Conservation (phyloP, 371 early-diverging fungal genomes). For the Parasitella parasitica region DNA sequence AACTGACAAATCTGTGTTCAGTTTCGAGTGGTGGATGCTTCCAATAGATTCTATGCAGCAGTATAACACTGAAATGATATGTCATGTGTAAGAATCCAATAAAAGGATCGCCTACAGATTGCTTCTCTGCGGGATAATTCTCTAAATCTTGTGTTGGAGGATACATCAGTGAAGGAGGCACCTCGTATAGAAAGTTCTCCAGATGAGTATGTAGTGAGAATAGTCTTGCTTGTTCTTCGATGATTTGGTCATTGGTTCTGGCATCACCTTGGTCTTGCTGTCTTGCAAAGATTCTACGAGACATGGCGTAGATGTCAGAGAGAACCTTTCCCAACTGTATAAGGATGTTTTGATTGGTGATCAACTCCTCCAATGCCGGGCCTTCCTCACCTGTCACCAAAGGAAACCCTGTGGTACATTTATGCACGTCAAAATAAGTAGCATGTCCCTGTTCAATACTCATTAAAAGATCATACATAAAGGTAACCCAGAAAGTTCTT, state of each 20-base stretch:
- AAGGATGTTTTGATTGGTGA: slow-evolving; percentile 38
- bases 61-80: slow-evolving; percentile 76
- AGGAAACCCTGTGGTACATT: slow-evolving; percentile 45
- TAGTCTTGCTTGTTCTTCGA: slow-evolving; percentile 42
- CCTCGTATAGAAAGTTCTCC: slow-evolving; percentile 47
- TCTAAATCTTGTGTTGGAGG: slow-evolving; percentile 32
- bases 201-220: slow-evolving; percentile 46
- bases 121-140: slow-evolving; percentile 42
- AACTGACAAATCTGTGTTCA: slow-evolving; percentile 24
- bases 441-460: slow-evolving; percentile 47
- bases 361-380: slow-evolving; percentile 36
- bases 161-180: slow-evolving; percentile 48
- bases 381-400: slow-evolving; percentile 39
- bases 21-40: slow-evolving; percentile 27
- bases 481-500: slow-evolving; percentile 46
- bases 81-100: slow-evolving; percentile 67
- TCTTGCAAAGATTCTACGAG: slow-evolving; percentile 24
- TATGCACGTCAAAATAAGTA: slow-evolving; percentile 28
- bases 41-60: slow-evolving; percentile 78
- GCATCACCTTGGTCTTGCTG: slow-evolving; percentile 32
- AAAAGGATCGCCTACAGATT: slow-evolving; percentile 40
- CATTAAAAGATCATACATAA: slow-evolving; percentile 41
- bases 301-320: slow-evolving; percentile 34
- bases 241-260: slow-evolving; percentile 24
- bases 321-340: slow-evolving; percentile 41